Base-by-base conservation (phyloP, 2,329 filamentous ascomycete species). In the Pyricularia grisea region DNA sequence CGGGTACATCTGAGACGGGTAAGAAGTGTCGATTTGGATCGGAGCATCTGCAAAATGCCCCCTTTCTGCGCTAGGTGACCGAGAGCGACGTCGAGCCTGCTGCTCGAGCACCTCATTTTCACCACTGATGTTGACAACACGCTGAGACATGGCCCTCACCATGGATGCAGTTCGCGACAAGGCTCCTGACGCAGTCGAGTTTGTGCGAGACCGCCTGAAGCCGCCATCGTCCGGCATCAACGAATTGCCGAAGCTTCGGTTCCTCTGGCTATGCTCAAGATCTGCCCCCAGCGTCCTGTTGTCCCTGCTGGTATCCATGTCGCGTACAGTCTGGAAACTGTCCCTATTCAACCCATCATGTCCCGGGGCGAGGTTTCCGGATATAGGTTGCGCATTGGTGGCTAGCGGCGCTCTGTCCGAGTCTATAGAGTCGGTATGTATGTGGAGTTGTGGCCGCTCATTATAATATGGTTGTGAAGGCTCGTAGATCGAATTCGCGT, bases 71-170 rank as follows among this genome's bases (percentile, higher is more conserved):
- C 78, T 85, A 73, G 80, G 83, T 73, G 81, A 89, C 73, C 77
- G 87, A 77, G 80, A 90, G 77, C 81, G 86, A 66, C 87, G 84
- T 61, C 87, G 85, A 28, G 89, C 84, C 67, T 87, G 88, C 71
- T 91, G 88, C 77, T 97, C 93, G 20, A 94, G 84, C 25, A 92
- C 81, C 74, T 97, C 92, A 4, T 90, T 90, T 75, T 98, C 95
- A 76, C 97, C 97, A 79, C 93, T 97, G 74, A 99, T 87, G 76
- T 98, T 98, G 75, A 99, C 95, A 69, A 99, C 94, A 82, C 95
- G 92, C 81, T 97, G 94, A 36, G 96, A 98, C 88, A 99, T 97
- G 71, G 88, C 88, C 72, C 91, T 87, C 79, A 94, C 87, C 74
- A 93, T 92, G 10, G 91, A 92, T 64, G 91, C 87, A 71, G 91